phyloP scores from a whole-genome alignment of 2,329 filamentous ascomycete species.

The Emericellopsis cladophorae region DNA sequence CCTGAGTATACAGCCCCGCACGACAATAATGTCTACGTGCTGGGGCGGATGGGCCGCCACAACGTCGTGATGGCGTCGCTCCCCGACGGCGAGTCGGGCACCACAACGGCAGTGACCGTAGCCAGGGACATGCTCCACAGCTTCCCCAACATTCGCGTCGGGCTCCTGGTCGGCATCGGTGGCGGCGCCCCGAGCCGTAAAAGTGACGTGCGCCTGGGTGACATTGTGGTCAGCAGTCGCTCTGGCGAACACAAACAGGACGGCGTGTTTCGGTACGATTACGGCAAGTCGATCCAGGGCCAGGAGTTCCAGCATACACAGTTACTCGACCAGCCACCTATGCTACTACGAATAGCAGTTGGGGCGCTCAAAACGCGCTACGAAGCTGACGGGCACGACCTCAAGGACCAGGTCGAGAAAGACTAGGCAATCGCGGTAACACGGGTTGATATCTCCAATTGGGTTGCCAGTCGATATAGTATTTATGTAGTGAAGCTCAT shows the following conservation, averaged over 20 bases:
- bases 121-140: conserved; percentile 13
- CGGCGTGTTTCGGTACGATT: conserved; percentile 2
- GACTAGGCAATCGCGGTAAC: too few relatives aligned
- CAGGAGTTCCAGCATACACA: not conserved
- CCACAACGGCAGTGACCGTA: conserved; percentile 10
- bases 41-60: conserved; percentile 17
- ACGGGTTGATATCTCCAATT: too few relatives aligned
- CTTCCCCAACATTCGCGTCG: conserved; percentile 15
- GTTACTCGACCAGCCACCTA: conserved; percentile 1
- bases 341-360: not conserved
- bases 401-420: not conserved
- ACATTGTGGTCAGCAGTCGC: conserved; percentile 5
- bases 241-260: not conserved
- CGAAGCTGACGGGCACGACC: not conserved
- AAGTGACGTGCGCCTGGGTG: conserved; percentile 4
- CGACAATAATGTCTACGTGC: conserved; percentile 12
- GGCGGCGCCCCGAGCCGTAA: conserved; percentile 17
- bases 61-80: conserved; percentile 21
- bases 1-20: conserved; percentile 1
- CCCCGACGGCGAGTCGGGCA: conserved; percentile 13
- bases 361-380: not conserved
- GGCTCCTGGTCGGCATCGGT: conserved; percentile 19
- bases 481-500: too few relatives aligned
- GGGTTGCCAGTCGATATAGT: too few relatives aligned
- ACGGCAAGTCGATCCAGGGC: conserved; percentile 1